Percentiles rank a stretch among this genome's conserved stretches.
These are phyloP conservation scores for Daldinia decipiens DNA, from an alignment of 495 filamentous ascomycete species.

Conservation along the genomic window DNA sequence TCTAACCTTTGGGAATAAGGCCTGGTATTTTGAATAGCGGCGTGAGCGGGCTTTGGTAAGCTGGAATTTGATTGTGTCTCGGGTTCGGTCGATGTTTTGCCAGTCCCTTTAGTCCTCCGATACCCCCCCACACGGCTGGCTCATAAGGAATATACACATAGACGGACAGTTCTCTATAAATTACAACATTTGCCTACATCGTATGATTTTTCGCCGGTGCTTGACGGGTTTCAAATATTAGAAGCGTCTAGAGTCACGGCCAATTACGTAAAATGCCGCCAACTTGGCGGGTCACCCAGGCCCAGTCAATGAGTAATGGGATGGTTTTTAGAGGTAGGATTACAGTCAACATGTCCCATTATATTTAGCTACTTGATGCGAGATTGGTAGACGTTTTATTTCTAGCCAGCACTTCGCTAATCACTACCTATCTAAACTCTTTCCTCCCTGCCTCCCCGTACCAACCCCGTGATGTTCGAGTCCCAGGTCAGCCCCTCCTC, in stretches of 20 bases:
- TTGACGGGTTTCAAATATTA: constrained; percentile 1
- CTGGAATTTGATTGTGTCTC: not conserved
- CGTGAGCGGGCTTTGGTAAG: not conserved
- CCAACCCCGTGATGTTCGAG: not conserved
- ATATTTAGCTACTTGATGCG: constrained; percentile 3
- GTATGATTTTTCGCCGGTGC: constrained; percentile 18
- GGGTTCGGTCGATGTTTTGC: constrained; percentile 9
- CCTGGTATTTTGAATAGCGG: not conserved
- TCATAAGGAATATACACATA: not conserved
- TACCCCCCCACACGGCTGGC: not conserved
- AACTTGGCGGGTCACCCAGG: constrained; percentile 6
- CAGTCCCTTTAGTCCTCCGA: not conserved
- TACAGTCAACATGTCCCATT: not conserved
- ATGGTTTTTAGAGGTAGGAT: constrained; percentile 27
- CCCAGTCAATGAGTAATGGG: constrained; percentile 30
- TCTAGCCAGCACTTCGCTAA: not conserved
- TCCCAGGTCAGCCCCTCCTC: not conserved
- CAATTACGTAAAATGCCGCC: constrained; percentile 31
- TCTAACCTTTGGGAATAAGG: not conserved
- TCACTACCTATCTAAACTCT: not conserved
- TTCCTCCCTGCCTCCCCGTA: constrained; percentile 1
- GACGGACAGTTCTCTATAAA: constrained; percentile 8
- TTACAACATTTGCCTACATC: constrained; percentile 14
- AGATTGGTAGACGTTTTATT: constrained; percentile 1
- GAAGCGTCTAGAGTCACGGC: constrained; percentile 21